Evolutionary conservation across 768 basidiomycete genomes (phyloP).

Genomic region (Lactarius psammicola): DNA sequence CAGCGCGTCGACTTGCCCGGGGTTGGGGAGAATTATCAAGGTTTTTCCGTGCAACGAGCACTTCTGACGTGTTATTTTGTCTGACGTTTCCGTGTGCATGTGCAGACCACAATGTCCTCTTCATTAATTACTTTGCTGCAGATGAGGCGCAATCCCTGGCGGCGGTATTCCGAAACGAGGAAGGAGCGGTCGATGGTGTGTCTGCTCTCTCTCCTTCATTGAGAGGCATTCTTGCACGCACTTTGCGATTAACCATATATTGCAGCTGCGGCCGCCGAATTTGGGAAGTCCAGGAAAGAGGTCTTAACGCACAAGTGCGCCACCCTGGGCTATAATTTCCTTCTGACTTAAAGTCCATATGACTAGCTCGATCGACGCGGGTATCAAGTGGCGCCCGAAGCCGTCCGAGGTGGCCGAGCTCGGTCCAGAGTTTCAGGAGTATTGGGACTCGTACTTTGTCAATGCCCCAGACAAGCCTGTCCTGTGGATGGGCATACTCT

Average conservation of each 20-base stretch:
- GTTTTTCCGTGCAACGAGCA: constrained; percentile 24
- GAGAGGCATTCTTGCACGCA: neutral
- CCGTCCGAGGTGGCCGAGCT: constrained; percentile 29
- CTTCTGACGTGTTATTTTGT: neutral
- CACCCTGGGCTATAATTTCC: neutral
- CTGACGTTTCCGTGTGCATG: neutral
- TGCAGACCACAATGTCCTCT: constrained; percentile 26
- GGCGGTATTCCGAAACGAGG: constrained; percentile 20
- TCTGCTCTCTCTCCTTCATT: neutral
- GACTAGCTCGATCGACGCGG: constrained; percentile 31
- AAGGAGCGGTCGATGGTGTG: constrained; percentile 26
- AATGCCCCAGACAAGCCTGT: constrained; percentile 30
- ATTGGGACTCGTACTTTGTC: constrained; percentile 31
- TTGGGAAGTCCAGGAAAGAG: constrained; percentile 43
- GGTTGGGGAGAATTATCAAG: constrained; percentile 43
- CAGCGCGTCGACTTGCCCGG: constrained; percentile 39
- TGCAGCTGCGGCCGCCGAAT: constrained; percentile 38
- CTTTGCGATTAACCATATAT: neutral
- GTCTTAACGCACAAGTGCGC: constrained; percentile 51
- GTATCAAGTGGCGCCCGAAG: constrained; percentile 31
- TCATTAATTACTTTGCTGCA: constrained; percentile 19
- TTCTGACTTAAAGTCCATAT: neutral
- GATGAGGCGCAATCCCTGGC: constrained; percentile 28
- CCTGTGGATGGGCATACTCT: constrained; percentile 19
- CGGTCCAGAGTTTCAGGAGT: constrained; percentile 30